Evolutionary conservation across 441 rosid genomes (phyloP), one percentile per base, ranked within the genome.

Genomic region (Adansonia grandidieri): DNA sequence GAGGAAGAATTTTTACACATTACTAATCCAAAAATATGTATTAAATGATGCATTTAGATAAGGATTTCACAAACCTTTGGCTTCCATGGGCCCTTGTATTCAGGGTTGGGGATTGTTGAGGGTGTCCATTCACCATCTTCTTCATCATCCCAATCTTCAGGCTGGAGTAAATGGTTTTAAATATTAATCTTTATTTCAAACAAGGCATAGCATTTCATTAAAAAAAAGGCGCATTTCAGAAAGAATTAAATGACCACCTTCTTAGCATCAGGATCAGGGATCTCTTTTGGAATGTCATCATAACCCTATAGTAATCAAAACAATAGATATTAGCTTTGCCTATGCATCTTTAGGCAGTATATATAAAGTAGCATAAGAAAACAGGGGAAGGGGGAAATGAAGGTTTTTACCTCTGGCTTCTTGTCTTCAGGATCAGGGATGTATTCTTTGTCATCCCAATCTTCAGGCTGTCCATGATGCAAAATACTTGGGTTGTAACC

Each of bases 61-160:
- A n/a, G n/a, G n/a, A 77, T 61, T 65, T 13, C 62, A 83, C 87
- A 74, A 65, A 94, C 98, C 98, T 94, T 93, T 54, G 95, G 82
- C 82, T 89, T 85, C 99, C 97, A 96, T 84, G 86, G 91, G 20
- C 99, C 98, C 78, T 91, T 93, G 93, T 96, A 91, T 81, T 93
- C 98, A 0, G 98, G 98, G 89, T 93, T 96, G 20, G 96, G 79
- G 75, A 91, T 89, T 66, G 97, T 93, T 67, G 97, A 92, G 50
- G 91, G 83, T 73, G 94, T 91, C 98, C 98, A 93, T 79, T 92
- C 98, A 83, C 99, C 97, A 85, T 92, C 97, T 84, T 96, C 96
- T 86, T 96, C 94, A 63, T 91, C 99, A 86, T 94, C 97, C 98
- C 98, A 96, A 75, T 92, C 99, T 74, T 96, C 96, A 60, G 98